Percentiles rank a stretch among this genome's conserved stretches.
Conservation (phyloP, 2,329 filamentous ascomycete species). For the Colletotrichum endophyticum region DNA sequence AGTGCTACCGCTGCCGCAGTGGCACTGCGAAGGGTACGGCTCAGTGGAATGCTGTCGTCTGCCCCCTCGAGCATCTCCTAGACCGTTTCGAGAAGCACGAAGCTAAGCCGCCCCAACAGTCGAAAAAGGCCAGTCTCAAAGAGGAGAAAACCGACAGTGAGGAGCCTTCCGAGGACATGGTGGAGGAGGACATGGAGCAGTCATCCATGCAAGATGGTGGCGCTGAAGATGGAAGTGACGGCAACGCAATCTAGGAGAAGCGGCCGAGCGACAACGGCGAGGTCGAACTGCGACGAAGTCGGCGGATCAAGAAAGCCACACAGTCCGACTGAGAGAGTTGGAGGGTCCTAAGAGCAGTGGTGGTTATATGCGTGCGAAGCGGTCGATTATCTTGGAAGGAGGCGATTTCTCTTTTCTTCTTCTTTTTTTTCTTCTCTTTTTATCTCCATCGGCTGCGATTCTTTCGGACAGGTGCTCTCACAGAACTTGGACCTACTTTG, state of each 20-base stretch:
- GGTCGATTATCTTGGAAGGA: not conserved
- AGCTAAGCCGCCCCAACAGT: conserved; percentile 23
- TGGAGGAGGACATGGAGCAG: not conserved
- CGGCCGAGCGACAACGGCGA: not conserved
- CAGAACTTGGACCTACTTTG: not conserved
- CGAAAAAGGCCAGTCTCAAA: not conserved
- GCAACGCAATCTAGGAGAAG: not conserved
- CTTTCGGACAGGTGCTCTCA: not conserved
- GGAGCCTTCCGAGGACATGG: not conserved
- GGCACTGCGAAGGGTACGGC: conserved; percentile 62
- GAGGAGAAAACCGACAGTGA: not conserved
- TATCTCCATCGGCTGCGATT: not conserved
- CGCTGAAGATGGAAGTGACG: not conserved
- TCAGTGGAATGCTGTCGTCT: conserved; percentile 62
- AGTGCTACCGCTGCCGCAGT: conserved; percentile 50
- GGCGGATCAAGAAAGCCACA: not conserved
- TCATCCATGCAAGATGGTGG: not conserved
- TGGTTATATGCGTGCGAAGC: not conserved
- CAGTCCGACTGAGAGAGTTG: not conserved
- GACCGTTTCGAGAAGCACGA: conserved; percentile 24
- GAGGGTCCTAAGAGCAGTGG: not conserved
- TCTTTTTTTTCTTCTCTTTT: not conserved
- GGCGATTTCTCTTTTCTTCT: not conserved
- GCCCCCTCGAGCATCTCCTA: conserved; percentile 47
- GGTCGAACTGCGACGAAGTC: not conserved